These are phyloP conservation scores for Mucor plumbeus DNA, from an alignment of 371 early-diverging fungal species.

Conservation along the genomic window DNA sequence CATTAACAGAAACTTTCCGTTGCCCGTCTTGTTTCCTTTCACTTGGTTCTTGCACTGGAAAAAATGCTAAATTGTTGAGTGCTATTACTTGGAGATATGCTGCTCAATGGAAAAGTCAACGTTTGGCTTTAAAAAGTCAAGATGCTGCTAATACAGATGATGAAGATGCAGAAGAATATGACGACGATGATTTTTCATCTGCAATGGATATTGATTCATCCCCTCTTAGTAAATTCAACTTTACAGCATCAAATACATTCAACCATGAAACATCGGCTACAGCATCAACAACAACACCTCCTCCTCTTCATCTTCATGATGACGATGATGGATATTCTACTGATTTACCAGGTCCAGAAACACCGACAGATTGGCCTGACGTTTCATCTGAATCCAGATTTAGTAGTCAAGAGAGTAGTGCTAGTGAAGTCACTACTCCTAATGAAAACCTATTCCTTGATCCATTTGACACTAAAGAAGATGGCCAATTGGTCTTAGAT, in stretches of 20 bases:
- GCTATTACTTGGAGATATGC: slow-evolving; percentile 44
- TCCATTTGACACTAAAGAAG: slow-evolving; percentile 20
- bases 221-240: slow-evolving; percentile 4
- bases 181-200: slow-evolving; percentile 13
- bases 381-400: slow-evolving; percentile 22
- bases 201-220: slow-evolving; percentile 6
- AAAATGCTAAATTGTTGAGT: slow-evolving; percentile 22
- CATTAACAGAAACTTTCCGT: slow-evolving; percentile 50
- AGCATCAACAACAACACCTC: not conserved
- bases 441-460: slow-evolving; percentile 21
- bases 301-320: slow-evolving; percentile 2
- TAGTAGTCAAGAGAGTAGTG: slow-evolving; percentile 20
- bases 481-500: slow-evolving; percentile 21
- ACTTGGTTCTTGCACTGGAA: slow-evolving; percentile 16
- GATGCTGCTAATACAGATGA: slow-evolving; percentile 25
- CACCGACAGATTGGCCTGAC: slow-evolving; percentile 26
- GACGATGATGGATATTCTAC: slow-evolving; percentile 18
- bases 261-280: not conserved
- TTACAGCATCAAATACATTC: not conserved
- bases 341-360: slow-evolving; percentile 20
- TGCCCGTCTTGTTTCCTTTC: slow-evolving; percentile 53
- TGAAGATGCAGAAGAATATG: slow-evolving; percentile 29
- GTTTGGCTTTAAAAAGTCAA: slow-evolving; percentile 24
- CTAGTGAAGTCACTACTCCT: slow-evolving; percentile 48
- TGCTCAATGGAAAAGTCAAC: slow-evolving; percentile 40